Evolutionary conservation across 2,329 filamentous ascomycete genomes (phyloP), one percentile per base, ranked within the genome.

Genomic region (Orbilia oligospora): DNA sequence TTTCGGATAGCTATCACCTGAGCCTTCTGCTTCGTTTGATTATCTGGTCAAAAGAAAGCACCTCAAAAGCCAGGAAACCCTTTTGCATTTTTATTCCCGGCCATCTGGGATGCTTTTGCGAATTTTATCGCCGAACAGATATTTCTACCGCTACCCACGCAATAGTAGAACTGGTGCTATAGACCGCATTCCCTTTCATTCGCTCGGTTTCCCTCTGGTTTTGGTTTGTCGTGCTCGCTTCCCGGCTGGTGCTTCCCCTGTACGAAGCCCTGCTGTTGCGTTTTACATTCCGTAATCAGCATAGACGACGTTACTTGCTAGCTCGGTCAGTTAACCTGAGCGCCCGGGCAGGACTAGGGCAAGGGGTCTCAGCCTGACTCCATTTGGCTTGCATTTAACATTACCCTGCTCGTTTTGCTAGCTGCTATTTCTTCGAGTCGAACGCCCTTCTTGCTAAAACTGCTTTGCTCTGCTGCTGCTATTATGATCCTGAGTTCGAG

Each of bases 251-350:
- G 67, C 73, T 75, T 66, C 73, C 73, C 73, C 73, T 77, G 73
- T 67, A 71, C 61, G 44, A 61, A 71, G 72, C 56, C 41, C 72
- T 76, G 64, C 71, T 64, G 38, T 58, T 77, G 67, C 73, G 73
- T 77, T 77, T 71, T 77, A 77, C 73, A 77, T 77, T 71, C 73
- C 73, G 73, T 67, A 77, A 77, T 67, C 38, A 76, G 72, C 49
- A 76, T 71, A 55, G 72, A 65, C 72, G 67, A 77, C 73, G 73
- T 77, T 77, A 71, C 58, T 71, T 71, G 73, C 61, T 51, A 51
- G 67, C 73, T 69, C 71, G 48, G 55, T 44, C 65, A 49, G 71
- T 66, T 53, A 44, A 69, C 38, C 48, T 69, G 71, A 46, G 53
- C 41, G 64, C 64, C 65, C 65, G 65, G 65, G 46, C 68, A 44